Evolutionary conservation across 768 basidiomycete genomes (phyloP), one percentile per base, ranked within the genome.

Genomic region (Psilocybe azurescens): DNA sequence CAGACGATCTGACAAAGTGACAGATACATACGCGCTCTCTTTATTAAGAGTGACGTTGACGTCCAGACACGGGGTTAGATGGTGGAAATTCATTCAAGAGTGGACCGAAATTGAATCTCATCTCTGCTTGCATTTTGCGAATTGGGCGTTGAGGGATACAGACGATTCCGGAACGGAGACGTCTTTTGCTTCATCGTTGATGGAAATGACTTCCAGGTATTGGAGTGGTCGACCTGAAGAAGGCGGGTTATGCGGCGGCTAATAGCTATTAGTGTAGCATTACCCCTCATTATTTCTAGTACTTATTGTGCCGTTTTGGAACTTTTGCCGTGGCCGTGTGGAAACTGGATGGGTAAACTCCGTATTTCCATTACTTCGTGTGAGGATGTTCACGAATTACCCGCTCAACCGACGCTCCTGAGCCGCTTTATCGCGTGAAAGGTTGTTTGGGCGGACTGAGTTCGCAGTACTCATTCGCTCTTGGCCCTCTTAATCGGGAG

Each of bases 341-440:
- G 7, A 13, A 44, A n/a, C 11, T 14, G 14, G 41, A n/a, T 18
- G 14, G 2, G 36, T 36, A 30, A 30, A 13, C 24, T 24, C 16
- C 32, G 53, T 14, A 36, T 18, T 36, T 11, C 30, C 32, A 28
- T 38, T 16, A 18, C 14, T 20, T 54, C 53, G 32, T 36, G 54
- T 28, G 54, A 41, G 54, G 29, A 4, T 46, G 16, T 18, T 38
- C 32, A 32, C 16, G 2, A 13, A 30, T 51, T 7, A 32, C 24
- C 41, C 24, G 16, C 41, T 24, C 24, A 56, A 47, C 41, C 29
- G 41, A 29, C 24, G 32, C 41, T 55, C 20, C 18, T 16, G 41
- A 29, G 39, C 55, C 55, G 55, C 46, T 30, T 46, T 41, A 56
- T 54, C 18, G 30, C 36, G 50, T 52, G 50, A 44, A 44, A 39